phyloP scores from a whole-genome alignment of 139 green algal genomes.

The Tetradesmus obliquus region DNA sequence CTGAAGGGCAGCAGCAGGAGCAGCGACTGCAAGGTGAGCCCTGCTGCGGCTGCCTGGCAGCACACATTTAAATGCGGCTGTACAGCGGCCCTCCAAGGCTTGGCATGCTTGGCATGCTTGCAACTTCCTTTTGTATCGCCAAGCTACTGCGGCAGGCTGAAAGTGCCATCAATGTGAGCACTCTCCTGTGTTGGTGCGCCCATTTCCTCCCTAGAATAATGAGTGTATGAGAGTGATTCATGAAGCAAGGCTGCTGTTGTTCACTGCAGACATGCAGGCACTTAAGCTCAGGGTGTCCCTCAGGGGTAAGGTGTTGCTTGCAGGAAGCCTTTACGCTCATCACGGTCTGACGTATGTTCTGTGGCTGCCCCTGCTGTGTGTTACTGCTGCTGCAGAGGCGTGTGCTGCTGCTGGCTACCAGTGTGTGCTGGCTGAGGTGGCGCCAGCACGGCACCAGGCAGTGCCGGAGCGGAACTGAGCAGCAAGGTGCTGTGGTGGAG shows the following conservation, averaged over 20 bases:
- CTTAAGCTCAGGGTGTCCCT: neutral
- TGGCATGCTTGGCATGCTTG: neutral
- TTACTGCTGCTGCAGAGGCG: constrained; percentile 32
- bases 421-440: constrained; percentile 33
- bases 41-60: neutral
- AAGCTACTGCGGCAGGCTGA: too few relatives aligned
- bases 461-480: neutral
- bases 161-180: too few relatives aligned
- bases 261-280: too few relatives aligned
- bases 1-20: constrained; percentile 50
- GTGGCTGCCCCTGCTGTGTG: neutral
- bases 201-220: too few relatives aligned
- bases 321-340: too few relatives aligned
- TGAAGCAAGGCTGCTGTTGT: neutral
- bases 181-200: too few relatives aligned
- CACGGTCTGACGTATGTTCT: neutral
- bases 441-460: neutral
- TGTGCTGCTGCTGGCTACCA: constrained; percentile 19
- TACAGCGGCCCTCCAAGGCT: neutral
- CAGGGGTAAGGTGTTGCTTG: neutral
- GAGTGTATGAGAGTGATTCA: too few relatives aligned
- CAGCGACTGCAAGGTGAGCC: constrained; percentile 47
- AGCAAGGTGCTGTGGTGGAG: neutral
- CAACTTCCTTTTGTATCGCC: too few relatives aligned
- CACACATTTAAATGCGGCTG: neutral